Evolutionary conservation across 306 rosid genomes (phyloP), one percentile per base, ranked within the genome.

Genomic region (Castanea crenata): DNA sequence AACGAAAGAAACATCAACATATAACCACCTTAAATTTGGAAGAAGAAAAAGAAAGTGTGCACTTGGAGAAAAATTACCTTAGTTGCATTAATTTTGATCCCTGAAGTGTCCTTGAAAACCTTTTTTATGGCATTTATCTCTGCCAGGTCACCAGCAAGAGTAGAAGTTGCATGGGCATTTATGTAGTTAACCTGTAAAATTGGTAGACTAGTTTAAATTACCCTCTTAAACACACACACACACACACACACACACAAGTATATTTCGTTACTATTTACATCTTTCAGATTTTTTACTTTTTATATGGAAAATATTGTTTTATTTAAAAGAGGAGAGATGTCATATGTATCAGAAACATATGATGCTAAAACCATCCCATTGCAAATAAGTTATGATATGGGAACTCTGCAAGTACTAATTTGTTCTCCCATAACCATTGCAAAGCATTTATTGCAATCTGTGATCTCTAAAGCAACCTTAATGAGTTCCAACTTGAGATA

Each of bases 101-200:
- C 98, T 55, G 92, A 79, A 38, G 98, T 87, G 75, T 91, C 81
- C 89, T 89, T 96, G 92, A 96, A 96, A 83, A 96, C 98, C 87
- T 91, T 93, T 79, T 93, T 96, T 34, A 96, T 89, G 64, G 99
- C 99, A 85, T 93, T 93, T 52, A 96, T 90, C 96, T 96, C 99
- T 27, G 99, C 96, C 80, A 96, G 69, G 80, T 96, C 99, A 73
- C 99, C 99, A 61, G 96, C 98, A 79, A 85, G 93, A 29, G 98
- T 96, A 82, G 99, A 96, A 80, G 98, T 96, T 74, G 99, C 99
- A 83, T 96, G 99, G 32, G 98, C 98, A 88, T 96, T 96, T 57
- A 96, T 93, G 87, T 96, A 96, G 88, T 96, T 96, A 35, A 96
- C 98, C 99, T 96, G 91, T 38, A 35, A 35, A 78, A 23, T 82